These are phyloP conservation scores for Vigna nakashimae DNA, from an alignment of 306 rosid genomes.

Conservation along the genomic window DNA sequence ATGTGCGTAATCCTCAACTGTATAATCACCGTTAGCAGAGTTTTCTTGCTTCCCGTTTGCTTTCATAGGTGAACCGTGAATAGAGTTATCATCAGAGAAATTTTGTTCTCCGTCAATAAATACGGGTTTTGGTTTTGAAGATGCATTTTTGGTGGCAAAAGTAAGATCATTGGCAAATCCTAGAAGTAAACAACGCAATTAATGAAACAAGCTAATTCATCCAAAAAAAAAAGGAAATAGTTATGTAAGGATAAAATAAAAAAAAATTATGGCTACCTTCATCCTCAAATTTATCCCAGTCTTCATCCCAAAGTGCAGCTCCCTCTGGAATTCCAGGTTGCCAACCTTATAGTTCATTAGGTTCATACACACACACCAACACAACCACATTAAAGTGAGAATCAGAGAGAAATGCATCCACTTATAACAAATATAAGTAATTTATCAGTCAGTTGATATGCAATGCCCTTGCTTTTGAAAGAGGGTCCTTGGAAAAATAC, in stretches of 20 bases:
- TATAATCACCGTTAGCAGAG: slow-evolving; percentile 55
- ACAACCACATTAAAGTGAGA: slow-evolving; percentile 41
- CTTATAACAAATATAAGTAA: slow-evolving; percentile 26
- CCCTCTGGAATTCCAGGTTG: slow-evolving; percentile 85
- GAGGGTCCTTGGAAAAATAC: not conserved
- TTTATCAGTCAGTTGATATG: slow-evolving; percentile 27
- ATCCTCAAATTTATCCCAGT: slow-evolving; percentile 99
- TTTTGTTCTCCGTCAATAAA: slow-evolving; percentile 55
- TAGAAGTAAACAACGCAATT: slow-evolving; percentile 52
- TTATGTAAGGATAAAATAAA: not conserved
- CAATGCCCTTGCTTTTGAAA: slow-evolving; percentile 29
- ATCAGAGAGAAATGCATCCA: slow-evolving; percentile 36
- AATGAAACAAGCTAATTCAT: slow-evolving; percentile 25
- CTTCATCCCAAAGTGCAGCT: slow-evolving; percentile 96
- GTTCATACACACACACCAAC: slow-evolving; percentile 32
- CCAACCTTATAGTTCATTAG: slow-evolving; percentile 73
- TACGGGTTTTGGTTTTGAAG: slow-evolving; percentile 58
- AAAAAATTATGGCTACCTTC: slow-evolving; percentile 66
- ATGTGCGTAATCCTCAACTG: slow-evolving; percentile 64
- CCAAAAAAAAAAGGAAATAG: slow-evolving; percentile 14
- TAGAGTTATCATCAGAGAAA: slow-evolving; percentile 60
- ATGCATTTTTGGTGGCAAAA: slow-evolving; percentile 48
- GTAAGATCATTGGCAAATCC: slow-evolving; percentile 86
- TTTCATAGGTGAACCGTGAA: slow-evolving; percentile 57
- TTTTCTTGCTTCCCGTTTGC: slow-evolving; percentile 59